A percentile compares a stretch with the other conserved stretches of the same genome.
phyloP scores from a whole-genome alignment of 345 rosid genomes.

The Murraya paniculata region DNA sequence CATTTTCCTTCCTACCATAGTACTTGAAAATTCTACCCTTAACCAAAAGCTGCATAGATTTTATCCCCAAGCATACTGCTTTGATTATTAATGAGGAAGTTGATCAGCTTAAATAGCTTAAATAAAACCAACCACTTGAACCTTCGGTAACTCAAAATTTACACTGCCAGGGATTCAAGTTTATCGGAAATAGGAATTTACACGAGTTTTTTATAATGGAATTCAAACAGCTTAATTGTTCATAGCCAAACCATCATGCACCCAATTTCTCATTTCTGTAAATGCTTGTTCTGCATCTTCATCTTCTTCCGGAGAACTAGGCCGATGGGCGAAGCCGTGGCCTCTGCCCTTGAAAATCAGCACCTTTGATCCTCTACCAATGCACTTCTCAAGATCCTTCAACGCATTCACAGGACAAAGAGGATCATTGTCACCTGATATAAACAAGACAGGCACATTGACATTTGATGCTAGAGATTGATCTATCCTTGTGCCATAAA shows the following conservation, averaged over 20 bases:
- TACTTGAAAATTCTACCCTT: too few species aligned
- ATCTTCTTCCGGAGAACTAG: conserved; percentile 73
- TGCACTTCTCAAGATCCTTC: conserved; percentile 42
- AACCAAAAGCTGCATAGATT: too few species aligned
- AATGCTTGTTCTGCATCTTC: conserved; percentile 76
- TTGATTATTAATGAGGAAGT: too few species aligned
- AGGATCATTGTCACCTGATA: conserved; percentile 72
- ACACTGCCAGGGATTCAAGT: background rate
- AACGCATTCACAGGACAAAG: conserved; percentile 52
- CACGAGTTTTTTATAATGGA: background rate
- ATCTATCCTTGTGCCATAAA: conserved; percentile 84
- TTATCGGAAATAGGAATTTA: background rate
- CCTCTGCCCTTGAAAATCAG: conserved; percentile 69
- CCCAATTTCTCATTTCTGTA: conserved; percentile 63
- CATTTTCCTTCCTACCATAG: too few species aligned
- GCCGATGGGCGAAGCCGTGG: conserved; percentile 76
- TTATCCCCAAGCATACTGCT: too few species aligned
- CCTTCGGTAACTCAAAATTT: too few species aligned
- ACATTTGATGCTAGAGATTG: conserved; percentile 35
- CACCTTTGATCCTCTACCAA: conserved; percentile 48
- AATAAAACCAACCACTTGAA: too few species aligned
- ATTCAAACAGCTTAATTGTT: conserved; percentile 13
- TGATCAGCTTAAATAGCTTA: too few species aligned
- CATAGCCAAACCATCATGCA: conserved; percentile 42
- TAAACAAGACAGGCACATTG: conserved; percentile 67